Conservation (phyloP, 2,329 filamentous ascomycete species). For the Cryphonectria radicalis region DNA sequence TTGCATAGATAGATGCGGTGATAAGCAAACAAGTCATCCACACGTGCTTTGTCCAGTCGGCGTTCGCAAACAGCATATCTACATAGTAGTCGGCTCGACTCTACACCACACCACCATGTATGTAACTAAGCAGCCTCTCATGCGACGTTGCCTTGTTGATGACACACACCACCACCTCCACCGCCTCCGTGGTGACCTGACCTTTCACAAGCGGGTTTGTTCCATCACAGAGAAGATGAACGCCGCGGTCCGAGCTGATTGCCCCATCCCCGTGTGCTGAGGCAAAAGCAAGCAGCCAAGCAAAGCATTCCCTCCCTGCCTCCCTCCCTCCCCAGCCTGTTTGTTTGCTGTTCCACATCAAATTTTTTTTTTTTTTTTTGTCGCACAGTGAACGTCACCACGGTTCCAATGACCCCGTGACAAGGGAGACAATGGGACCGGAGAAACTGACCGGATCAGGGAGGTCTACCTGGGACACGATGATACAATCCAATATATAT, state of each 20-base stretch:
- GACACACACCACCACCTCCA: slow-evolving; percentile 2
- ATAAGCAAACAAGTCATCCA: background rate
- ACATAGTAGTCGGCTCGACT: background rate
- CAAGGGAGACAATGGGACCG: background rate
- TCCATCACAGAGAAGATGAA: background rate
- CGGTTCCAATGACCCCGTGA: background rate
- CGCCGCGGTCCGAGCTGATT: background rate
- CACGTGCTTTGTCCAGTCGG: background rate
- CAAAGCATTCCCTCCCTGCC: background rate
- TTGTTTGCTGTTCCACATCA: background rate
- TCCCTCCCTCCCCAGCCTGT: background rate
- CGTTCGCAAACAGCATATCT: background rate
- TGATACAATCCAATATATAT: slow-evolving; percentile 2
- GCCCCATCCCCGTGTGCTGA: background rate
- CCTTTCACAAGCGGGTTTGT: background rate
- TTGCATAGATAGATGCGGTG: background rate
- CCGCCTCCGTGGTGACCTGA: background rate
- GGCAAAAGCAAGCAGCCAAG: background rate
- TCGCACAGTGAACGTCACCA: slow-evolving; percentile 1
- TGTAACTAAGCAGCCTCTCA: slow-evolving; percentile 19
- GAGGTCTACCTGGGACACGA: background rate
- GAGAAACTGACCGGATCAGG: background rate
- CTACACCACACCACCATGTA: background rate
- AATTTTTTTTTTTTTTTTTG: background rate
- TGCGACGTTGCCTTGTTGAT: slow-evolving; percentile 7